These are phyloP conservation scores for Fraxinus dipetala DNA, from an alignment of 305 asterid genomes.

Conservation along the genomic window DNA sequence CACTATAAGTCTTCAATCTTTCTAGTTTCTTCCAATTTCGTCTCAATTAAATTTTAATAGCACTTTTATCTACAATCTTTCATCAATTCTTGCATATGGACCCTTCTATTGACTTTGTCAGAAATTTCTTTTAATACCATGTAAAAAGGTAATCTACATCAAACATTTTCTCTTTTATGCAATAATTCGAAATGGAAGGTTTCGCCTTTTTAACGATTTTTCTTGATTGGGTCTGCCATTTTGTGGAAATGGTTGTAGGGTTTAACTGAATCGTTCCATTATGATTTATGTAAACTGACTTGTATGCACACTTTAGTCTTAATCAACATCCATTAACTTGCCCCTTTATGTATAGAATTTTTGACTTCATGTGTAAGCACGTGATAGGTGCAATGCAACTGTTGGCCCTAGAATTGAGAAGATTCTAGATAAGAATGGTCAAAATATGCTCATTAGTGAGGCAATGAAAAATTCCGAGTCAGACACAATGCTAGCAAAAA, in stretches of 20 bases:
- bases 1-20: background rate
- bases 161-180: background rate
- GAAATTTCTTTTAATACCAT: background rate
- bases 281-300: background rate
- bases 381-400: background rate
- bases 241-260: background rate
- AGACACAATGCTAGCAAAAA: background rate
- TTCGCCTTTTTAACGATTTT: background rate
- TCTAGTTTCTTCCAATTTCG: background rate
- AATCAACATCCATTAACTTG: background rate
- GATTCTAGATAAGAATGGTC: background rate
- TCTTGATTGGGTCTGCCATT: background rate
- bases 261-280: background rate
- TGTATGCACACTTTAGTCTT: background rate
- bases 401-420: background rate
- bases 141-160: background rate
- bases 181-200: background rate
- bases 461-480: background rate
- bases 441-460: background rate
- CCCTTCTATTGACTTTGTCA: background rate
- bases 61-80: background rate
- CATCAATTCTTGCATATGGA: background rate
- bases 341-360: background rate
- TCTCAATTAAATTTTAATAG: background rate
- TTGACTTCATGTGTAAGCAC: background rate